phyloP scores from a whole-genome alignment of 2,329 filamentous ascomycete genomes.

The Trichoderma sp. region DNA sequence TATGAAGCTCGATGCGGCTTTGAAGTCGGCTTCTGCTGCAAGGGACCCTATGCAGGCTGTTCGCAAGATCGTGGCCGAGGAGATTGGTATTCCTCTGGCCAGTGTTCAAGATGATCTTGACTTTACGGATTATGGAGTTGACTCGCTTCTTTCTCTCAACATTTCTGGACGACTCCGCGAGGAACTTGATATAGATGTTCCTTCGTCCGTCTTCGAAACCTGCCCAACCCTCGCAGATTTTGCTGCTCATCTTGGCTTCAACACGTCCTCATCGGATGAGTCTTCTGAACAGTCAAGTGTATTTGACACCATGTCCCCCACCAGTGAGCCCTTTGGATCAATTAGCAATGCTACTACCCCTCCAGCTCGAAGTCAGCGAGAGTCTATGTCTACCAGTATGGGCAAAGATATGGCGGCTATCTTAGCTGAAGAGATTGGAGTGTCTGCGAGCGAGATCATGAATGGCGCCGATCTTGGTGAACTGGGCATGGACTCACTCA shows the following conservation, averaged over 20 bases:
- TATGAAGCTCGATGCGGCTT: constrained; percentile 8
- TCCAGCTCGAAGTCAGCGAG: neutral
- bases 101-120: constrained; percentile 49
- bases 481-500: constrained; percentile 60
- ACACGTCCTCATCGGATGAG: neutral
- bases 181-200: constrained; percentile 19
- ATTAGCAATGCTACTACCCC: neutral
- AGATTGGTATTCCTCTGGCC: constrained; percentile 54
- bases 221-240: constrained; percentile 3
- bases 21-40: constrained; percentile 7
- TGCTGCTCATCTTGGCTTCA: neutral
- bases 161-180: constrained; percentile 23
- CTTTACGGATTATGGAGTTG: constrained; percentile 17
- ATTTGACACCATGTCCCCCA: neutral
- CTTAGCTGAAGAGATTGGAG: constrained; percentile 22
- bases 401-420: constrained; percentile 3
- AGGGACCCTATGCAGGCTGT: constrained; percentile 2
- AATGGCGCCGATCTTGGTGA: constrained; percentile 55
- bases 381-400: neutral
- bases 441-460: constrained; percentile 14
- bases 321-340: neutral
- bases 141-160: constrained; percentile 19
- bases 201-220: neutral
- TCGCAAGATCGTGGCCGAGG: constrained; percentile 56
- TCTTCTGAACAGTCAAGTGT: neutral